These are phyloP conservation scores for Tuber umbilicatum DNA, from an alignment of 495 filamentous ascomycete genomes.

Conservation along the genomic window DNA sequence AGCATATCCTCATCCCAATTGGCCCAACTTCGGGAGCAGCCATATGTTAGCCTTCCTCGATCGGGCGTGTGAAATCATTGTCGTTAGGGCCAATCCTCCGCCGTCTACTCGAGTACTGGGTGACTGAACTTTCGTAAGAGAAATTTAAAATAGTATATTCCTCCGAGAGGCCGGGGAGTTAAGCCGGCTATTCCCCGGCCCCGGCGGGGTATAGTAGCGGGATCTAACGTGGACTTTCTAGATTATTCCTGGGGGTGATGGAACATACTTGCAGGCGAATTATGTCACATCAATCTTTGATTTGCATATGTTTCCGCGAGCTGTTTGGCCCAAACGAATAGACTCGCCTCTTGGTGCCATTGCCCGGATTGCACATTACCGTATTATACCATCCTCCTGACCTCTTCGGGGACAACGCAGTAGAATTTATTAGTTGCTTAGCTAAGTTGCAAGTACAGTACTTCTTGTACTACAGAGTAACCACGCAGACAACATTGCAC, in stretches of 20 bases:
- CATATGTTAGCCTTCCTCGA: not conserved
- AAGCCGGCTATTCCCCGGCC: not conserved
- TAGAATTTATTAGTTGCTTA: not conserved
- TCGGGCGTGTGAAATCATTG: not conserved
- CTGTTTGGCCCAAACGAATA: not conserved
- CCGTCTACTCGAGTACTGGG: too few relatives aligned
- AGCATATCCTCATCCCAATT: not conserved
- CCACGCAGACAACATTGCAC: not conserved
- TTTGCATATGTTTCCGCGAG: not conserved
- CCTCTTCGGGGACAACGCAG: not conserved
- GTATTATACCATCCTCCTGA: not conserved
- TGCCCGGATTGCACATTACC: not conserved
- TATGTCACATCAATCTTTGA: not conserved
- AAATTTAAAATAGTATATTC: not conserved
- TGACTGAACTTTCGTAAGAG: not conserved
- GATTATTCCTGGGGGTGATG: not conserved
- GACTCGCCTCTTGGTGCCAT: not conserved
- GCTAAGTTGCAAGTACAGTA: not conserved
- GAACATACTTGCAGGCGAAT: not conserved
- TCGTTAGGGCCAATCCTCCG: not conserved
- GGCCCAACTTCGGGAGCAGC: not conserved
- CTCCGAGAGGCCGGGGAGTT: not conserved
- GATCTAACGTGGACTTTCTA: not conserved
- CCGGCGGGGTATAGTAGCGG: not conserved
- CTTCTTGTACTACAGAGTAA: not conserved